Evolutionary conservation across 225 moss, liverwort and hornwort species (phyloP).

Genomic region (Bryoerythrophyllum caledonicum): DNA sequence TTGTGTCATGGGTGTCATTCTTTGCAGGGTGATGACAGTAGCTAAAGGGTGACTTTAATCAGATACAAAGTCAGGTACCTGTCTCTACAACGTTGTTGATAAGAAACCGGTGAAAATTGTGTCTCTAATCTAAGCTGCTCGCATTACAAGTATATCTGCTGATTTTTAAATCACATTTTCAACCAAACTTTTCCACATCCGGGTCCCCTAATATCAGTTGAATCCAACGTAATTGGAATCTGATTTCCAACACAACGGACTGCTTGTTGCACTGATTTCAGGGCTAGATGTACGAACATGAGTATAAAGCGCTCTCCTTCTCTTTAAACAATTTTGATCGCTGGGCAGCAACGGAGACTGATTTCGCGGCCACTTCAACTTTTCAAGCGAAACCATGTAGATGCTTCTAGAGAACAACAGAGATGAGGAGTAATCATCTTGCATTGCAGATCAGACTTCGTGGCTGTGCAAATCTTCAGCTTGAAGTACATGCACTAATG

Average conservation of each 20-base stretch:
- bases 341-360: constrained; percentile 1
- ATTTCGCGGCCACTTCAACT: constrained; percentile 1
- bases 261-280: not conserved
- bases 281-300: constrained; percentile 1
- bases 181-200: not conserved
- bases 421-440: not conserved
- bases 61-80: constrained; percentile 12
- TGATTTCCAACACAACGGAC: not conserved
- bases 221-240: not conserved
- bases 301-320: constrained; percentile 4
- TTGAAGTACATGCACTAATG: not conserved
- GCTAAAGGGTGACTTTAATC: constrained; percentile 5
- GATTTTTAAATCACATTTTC: not conserved
- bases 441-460: not conserved
- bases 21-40: constrained; percentile 32
- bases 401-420: not conserved
- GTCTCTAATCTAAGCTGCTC: not conserved
- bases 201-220: no score
- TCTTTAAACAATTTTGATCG: constrained; percentile 23
- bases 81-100: not conserved
- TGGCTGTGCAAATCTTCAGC: not conserved
- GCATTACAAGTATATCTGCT: not conserved
- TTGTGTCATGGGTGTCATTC: not conserved
- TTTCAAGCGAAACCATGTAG: not conserved
- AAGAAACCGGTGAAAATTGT: not conserved